Percentiles rank a stretch among this genome's conserved stretches.
Evolutionary conservation across 2,329 filamentous ascomycete species (phyloP).

Genomic region (Claviceps sp.): DNA sequence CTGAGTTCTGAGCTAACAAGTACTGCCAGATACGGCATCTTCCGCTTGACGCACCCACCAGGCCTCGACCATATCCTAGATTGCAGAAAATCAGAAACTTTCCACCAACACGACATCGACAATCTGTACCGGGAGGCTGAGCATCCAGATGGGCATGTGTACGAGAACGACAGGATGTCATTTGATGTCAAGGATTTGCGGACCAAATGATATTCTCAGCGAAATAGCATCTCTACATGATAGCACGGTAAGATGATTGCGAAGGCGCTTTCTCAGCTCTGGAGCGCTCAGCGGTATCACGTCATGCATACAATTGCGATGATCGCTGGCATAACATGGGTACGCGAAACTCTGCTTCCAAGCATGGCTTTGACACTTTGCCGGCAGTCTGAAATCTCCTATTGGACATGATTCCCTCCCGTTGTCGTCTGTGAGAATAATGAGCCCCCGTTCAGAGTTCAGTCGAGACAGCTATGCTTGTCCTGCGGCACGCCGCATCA

Average conservation of each 20-base stretch:
- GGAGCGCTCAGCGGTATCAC: background rate
- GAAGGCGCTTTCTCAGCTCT: no score
- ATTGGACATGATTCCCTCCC: background rate
- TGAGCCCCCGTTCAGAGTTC: background rate
- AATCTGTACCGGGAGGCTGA: constrained; percentile 68
- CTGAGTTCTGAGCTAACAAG: constrained; percentile 2
- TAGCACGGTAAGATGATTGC: no score
- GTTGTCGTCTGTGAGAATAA: background rate
- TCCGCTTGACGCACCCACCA: constrained; percentile 84
- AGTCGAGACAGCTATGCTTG: background rate
- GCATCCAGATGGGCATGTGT: constrained; percentile 54
- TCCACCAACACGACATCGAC: constrained; percentile 58
- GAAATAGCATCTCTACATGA: no score
- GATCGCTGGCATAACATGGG: background rate
- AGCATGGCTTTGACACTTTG: background rate
- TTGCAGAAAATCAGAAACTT: constrained; percentile 66
- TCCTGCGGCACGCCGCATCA: background rate
- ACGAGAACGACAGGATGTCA: constrained; percentile 52
- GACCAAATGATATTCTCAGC: constrained; percentile 6
- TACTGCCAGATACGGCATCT: constrained; percentile 63
- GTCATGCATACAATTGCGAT: background rate
- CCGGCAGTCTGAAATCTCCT: background rate
- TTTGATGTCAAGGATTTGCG: constrained; percentile 43
- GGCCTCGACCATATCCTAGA: constrained; percentile 73
- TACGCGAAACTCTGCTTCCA: background rate